A percentile compares a stretch with the other conserved stretches of the same genome.
Conservation (phyloP, 2,329 filamentous ascomycete genomes). For the Ustilaginoidea virens region DNA sequence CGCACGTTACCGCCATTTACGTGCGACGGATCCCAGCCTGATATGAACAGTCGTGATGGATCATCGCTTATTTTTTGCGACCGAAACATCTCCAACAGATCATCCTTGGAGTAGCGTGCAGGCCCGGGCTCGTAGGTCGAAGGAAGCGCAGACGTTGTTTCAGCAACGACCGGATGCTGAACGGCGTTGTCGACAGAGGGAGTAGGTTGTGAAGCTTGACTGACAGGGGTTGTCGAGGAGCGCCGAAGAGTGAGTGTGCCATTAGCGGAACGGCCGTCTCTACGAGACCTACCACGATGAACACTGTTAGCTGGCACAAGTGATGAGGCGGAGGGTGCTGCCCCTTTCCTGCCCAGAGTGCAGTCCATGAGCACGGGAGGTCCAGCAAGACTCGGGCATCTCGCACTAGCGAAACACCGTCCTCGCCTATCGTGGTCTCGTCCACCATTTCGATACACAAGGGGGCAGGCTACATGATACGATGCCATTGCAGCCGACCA, state of each 20-base stretch:
- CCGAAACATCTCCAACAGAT: conserved; percentile 62
- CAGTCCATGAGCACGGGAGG: no score
- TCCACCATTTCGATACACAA: no score
- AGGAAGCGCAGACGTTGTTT: conserved; percentile 20
- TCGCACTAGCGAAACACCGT: no score
- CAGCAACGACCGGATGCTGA: conserved; percentile 19
- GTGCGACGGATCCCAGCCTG: conserved; percentile 65
- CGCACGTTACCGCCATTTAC: conserved; percentile 46
- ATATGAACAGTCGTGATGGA: conserved; percentile 51
- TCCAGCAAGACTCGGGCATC: no score
- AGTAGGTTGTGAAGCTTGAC: conserved; percentile 22
- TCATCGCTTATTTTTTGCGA: conserved; percentile 31
- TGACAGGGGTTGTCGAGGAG: conserved; percentile 41
- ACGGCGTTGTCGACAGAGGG: conserved; percentile 21
- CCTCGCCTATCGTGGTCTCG: no score
- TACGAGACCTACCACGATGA: conserved; percentile 42
- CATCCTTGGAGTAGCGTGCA: conserved; percentile 60
- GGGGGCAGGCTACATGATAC: no score
- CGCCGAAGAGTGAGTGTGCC: conserved; percentile 51
- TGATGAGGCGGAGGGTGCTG: no score
- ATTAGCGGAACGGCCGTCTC: conserved; percentile 41
- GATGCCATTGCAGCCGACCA: no score
- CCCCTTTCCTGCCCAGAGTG: no score
- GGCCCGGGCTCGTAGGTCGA: conserved; percentile 22
- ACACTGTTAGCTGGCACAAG: not conserved